Conservation (phyloP, 1,284 basidiomycete genomes). For the Phellinidium pouzarii region DNA sequence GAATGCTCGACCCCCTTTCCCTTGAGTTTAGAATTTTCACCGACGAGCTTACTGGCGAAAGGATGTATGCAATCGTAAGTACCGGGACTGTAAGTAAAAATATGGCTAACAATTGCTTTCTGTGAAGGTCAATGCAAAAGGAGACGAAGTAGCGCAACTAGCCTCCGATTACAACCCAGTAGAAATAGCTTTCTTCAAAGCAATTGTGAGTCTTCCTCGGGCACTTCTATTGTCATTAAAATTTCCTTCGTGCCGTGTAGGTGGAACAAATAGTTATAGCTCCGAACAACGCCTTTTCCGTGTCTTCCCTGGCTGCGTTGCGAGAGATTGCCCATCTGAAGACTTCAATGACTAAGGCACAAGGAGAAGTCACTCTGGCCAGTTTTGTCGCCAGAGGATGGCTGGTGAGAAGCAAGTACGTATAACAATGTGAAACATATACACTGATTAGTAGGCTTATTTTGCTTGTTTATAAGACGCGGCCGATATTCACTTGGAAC, state of each 20-base stretch:
- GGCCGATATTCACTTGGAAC: constrained; percentile 75
- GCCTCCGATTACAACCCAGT: constrained; percentile 72
- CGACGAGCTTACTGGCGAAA: constrained; percentile 59
- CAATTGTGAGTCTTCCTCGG: constrained; percentile 45
- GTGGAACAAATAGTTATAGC: constrained; percentile 85
- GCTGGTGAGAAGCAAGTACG: constrained; percentile 72
- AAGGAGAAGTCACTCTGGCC: constrained; percentile 63
- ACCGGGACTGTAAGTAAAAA: constrained; percentile 1
- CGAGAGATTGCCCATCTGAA: constrained; percentile 60
- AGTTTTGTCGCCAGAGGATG: constrained; percentile 81
- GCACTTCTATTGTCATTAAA: not conserved
- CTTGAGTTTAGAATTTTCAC: constrained; percentile 58
- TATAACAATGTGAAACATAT: constrained; percentile 19
- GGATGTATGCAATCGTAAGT: constrained; percentile 60
- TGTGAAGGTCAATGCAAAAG: constrained; percentile 64
- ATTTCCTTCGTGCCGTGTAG: constrained; percentile 33
- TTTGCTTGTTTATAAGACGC: constrained; percentile 33
- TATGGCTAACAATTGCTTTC: not conserved
- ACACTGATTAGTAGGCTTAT: not conserved
- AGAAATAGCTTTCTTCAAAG: constrained; percentile 80
- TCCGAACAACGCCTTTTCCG: constrained; percentile 63
- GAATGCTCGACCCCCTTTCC: constrained; percentile 56
- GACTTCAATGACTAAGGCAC: constrained; percentile 65
- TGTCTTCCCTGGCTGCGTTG: constrained; percentile 70
- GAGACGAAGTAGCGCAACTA: constrained; percentile 72